phyloP scores from a whole-genome alignment of 2,329 filamentous ascomycete species.

The Fusarium praegraminearum region DNA sequence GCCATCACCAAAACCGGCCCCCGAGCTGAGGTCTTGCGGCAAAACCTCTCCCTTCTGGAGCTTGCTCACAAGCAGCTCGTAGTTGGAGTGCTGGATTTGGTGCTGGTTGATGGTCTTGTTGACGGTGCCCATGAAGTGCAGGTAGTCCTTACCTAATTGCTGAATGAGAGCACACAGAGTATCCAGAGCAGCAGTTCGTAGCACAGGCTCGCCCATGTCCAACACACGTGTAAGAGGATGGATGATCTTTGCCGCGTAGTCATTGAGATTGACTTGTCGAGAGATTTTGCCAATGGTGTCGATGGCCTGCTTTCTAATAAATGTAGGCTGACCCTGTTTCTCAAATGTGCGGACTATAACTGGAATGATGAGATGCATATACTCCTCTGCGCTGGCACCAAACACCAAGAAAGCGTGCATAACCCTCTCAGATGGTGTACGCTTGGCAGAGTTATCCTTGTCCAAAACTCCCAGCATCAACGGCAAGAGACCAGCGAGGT shows the following conservation, averaged over 20 bases:
- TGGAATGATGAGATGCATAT: constrained; percentile 98
- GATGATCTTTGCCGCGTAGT: constrained; percentile 96
- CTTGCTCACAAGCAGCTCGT: constrained; percentile 91
- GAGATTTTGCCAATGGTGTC: constrained; percentile 96
- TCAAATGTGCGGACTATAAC: constrained; percentile 96
- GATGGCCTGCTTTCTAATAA: constrained; percentile 87
- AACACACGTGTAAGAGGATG: constrained; percentile 90
- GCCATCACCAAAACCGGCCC: constrained; percentile 81
- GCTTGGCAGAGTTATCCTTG: constrained; percentile 79
- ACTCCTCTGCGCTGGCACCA: constrained; percentile 94
- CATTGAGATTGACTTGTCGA: constrained; percentile 95
- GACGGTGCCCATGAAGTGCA: constrained; percentile 93
- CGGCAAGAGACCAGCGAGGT: constrained; percentile 87
- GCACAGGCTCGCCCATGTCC: constrained; percentile 74
- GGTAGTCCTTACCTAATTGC: constrained; percentile 93
- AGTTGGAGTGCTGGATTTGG: constrained; percentile 89
- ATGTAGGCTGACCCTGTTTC: constrained; percentile 82
- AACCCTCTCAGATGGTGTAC: constrained; percentile 88
- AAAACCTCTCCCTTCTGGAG: constrained; percentile 93
- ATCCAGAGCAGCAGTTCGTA: constrained; percentile 88
- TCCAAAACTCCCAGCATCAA: constrained; percentile 96
- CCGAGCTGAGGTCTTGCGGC: constrained; percentile 93
- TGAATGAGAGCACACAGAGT: constrained; percentile 96
- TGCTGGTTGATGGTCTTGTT: constrained; percentile 86
- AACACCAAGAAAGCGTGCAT: constrained; percentile 97